A percentile compares a stretch with the other conserved stretches of the same genome.
Conservation (phyloP, 2,329 filamentous ascomycete genomes). For the Cladosporium cucumerinum region DNA sequence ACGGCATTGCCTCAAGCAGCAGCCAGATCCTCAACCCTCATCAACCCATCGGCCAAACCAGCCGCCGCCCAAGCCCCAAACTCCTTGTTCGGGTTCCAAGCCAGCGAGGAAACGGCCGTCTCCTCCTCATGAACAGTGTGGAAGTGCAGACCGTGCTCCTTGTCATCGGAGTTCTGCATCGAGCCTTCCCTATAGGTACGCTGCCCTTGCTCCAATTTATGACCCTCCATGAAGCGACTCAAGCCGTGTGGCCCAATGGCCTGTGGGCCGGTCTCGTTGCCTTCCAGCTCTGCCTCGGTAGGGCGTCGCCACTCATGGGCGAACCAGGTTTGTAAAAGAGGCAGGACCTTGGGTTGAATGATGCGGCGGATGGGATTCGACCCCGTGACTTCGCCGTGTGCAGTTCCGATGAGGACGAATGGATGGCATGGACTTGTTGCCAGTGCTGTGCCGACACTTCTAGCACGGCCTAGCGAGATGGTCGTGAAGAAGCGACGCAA, state of each 20-base stretch:
- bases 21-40: constrained; percentile 49
- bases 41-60: constrained; percentile 46
- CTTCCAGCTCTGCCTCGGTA: constrained; percentile 19
- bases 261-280: not conserved
- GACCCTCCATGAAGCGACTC: constrained; percentile 42
- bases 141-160: constrained; percentile 23
- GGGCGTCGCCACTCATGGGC: constrained; percentile 52
- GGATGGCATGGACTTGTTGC: constrained; percentile 55
- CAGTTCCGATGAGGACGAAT: constrained; percentile 50
- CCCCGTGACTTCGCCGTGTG: constrained; percentile 50
- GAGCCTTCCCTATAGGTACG: constrained; percentile 24
- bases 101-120: constrained; percentile 43
- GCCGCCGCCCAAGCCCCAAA: constrained; percentile 51
- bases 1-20: not conserved
- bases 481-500: constrained; percentile 52
- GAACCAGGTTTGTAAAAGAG: constrained; percentile 57
- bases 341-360: constrained; percentile 48
- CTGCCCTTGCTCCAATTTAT: constrained; percentile 31
- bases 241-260: constrained; percentile 23
- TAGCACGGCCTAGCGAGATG: constrained; percentile 38
- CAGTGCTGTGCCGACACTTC: constrained; percentile 38
- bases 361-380: constrained; percentile 53
- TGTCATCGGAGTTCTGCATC: constrained; percentile 21
- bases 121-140: constrained; percentile 46
- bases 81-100: constrained; percentile 52